Evolutionary conservation across 169 alveolate genomes (phyloP).

Genomic region (Blepharisma undulans): DNA sequence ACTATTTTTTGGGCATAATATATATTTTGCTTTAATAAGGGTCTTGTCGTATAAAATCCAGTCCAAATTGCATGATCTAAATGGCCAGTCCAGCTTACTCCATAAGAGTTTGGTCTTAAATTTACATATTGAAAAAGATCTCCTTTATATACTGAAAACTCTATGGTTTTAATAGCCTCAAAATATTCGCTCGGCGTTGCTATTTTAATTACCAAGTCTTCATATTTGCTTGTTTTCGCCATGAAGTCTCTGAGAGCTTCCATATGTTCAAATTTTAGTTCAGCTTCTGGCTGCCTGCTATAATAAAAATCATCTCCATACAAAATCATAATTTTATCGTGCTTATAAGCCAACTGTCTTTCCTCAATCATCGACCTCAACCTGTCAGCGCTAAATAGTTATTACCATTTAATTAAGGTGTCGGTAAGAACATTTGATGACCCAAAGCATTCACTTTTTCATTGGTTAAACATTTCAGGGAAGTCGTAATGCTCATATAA

Average conservation of each 20-base stretch:
- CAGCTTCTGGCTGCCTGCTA: not conserved
- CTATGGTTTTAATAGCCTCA: conserved; percentile 30
- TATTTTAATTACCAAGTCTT: conserved; percentile 6
- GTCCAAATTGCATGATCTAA: conserved; percentile 69
- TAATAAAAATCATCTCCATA: conserved; percentile 24
- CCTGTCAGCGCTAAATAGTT: not conserved
- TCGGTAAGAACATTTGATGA: conserved; percentile 21
- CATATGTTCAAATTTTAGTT: not conserved
- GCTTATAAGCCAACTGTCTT: not conserved
- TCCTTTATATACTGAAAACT: conserved; percentile 37
- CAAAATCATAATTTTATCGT: conserved; percentile 4
- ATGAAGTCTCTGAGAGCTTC: not conserved
- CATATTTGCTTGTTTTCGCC: not conserved
- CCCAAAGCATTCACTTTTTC: not conserved
- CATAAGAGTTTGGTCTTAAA: not conserved
- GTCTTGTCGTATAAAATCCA: conserved; percentile 76
- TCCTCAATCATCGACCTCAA: not conserved
- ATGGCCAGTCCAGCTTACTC: not conserved
- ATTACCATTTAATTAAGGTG: conserved; percentile 17
- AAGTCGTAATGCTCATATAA: conserved; percentile 15
- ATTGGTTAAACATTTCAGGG: conserved; percentile 2
- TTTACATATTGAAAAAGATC: conserved; percentile 81
- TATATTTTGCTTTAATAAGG: conserved; percentile 36
- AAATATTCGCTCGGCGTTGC: conserved; percentile 62
- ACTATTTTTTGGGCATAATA: not conserved